Base-by-base conservation (phyloP, 768 basidiomycete genomes). In the Amyloporia xantha region DNA sequence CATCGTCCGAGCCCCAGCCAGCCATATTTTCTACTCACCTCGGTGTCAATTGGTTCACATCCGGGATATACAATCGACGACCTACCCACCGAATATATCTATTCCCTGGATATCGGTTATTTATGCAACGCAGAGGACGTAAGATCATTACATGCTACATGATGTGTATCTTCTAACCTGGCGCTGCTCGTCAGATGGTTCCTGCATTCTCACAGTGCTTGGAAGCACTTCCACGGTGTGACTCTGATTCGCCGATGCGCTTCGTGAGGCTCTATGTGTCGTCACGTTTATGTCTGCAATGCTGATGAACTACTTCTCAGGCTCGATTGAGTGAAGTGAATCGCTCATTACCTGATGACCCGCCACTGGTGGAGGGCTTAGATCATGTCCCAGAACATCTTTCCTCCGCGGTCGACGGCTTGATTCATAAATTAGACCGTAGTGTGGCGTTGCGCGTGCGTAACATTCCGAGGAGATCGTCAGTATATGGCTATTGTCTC, bases 401-500 rank as follows among this genome's bases (percentile, higher is more conserved):
- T 13, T 44, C 41, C 1, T 43, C 62, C 4, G 60, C 78, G 1
- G 73, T 79, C 6, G 77, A 80, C 47, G 68, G 68, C 17, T 66
- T 86, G 9, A 73, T 82, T 41, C 56, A 61, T 21, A 72, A 77
- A 19, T 62, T 95, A 25, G 78, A 82, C 52, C 65, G 65, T 50
- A 91, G 88, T 51, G 86, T 93, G 2, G 73, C 71, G 65, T 68
- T 83, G 27, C 76, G 78, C 2, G 84, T 92, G 11, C 72, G 68
- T 33, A 71, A 87, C 61, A 86, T 95, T 26, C 89, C 91, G 1
- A 46, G 36, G 62, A 36, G 58, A 61, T 48, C 60, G 74, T 75
- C 54, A 47, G 68, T 63, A 51, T 51, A 49, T 10, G 26, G 20
- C 37, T 25, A 24, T 50, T 35, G 25, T 21, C 17, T 50, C 10